These are phyloP conservation scores for Rhododendron simsii DNA, from an alignment of 148 eudicot genomes.

Conservation along the genomic window DNA sequence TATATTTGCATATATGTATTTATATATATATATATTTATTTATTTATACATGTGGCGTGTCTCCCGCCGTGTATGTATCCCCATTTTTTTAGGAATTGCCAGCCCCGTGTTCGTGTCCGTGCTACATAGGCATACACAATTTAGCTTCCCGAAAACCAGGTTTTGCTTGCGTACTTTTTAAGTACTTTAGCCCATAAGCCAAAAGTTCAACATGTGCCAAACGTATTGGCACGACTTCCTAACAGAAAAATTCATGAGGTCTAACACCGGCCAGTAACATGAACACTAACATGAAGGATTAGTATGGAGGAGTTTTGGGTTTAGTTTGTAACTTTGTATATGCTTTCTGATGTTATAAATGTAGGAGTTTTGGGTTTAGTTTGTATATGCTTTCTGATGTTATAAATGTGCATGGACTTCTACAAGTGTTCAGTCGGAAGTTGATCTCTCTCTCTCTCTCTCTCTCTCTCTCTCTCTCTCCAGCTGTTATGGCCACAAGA, in stretches of 20 bases:
- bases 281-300: not conserved
- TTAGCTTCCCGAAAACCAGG: not conserved
- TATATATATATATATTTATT: no score
- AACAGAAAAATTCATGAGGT: not conserved
- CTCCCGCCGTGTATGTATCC: no score
- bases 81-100: no score
- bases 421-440: slow-evolving; percentile 3
- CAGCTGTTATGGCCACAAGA: slow-evolving; percentile 49
- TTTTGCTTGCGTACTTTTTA: not conserved
- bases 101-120: no score
- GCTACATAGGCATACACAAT: not conserved
- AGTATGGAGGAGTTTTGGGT: not conserved
- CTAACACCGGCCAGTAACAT: not conserved
- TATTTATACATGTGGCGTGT: no score
- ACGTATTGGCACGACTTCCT: not conserved
- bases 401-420: not conserved
- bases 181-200: not conserved
- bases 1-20: no score
- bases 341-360: not conserved
- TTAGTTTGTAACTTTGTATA: not conserved
- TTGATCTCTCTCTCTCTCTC: not conserved
- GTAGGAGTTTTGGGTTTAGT: not conserved
- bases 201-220: not conserved
- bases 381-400: not conserved
- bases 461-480: not conserved